phyloP scores from a whole-genome alignment of 805 yeast genomes.

The Metschnikowia reukaufii region DNA sequence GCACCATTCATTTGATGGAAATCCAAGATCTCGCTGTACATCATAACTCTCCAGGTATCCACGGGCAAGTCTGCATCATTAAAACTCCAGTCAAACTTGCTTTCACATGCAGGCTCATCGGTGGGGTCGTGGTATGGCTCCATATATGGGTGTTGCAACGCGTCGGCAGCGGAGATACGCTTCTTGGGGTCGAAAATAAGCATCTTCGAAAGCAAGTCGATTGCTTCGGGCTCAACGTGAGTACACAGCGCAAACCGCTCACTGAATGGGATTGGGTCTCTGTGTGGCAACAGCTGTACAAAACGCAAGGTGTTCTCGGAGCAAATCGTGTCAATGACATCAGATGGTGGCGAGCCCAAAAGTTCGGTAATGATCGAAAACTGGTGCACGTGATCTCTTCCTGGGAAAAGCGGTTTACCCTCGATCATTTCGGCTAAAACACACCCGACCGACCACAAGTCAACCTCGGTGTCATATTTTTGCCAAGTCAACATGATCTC shows the following conservation, averaged over 20 bases:
- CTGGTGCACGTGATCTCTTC: constrained; percentile 97
- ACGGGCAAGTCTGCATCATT: constrained; percentile 97
- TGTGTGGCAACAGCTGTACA: constrained; percentile 88
- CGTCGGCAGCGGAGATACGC: constrained; percentile 90
- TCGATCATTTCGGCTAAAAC: constrained; percentile 97
- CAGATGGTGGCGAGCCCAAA: constrained; percentile 93
- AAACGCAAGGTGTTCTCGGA: constrained; percentile 93
- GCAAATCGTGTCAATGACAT: constrained; percentile 93
- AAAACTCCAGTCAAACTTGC: constrained; percentile 95
- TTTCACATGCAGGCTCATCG: constrained; percentile 93
- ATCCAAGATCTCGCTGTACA: constrained; percentile 95
- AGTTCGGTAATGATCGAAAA: constrained; percentile 95
- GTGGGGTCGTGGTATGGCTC: constrained; percentile 96
- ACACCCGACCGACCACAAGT: constrained; percentile 98
- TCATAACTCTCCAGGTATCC: constrained; percentile 98
- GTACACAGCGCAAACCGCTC: constrained; percentile 69
- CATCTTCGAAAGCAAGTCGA: constrained; percentile 86
- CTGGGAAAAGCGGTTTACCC: constrained; percentile 96
- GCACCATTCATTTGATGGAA: constrained; percentile 83
- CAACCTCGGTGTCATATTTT: constrained; percentile 94
- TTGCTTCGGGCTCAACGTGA: constrained; percentile 53
- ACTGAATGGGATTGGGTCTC: constrained; percentile 86
- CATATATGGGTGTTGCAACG: constrained; percentile 85
- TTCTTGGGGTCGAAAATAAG: constrained; percentile 92
- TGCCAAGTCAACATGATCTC: constrained; percentile 99